Evolutionary conservation across 176 grass and related monocot species (phyloP), one percentile per base, ranked within the genome.

Genomic region (Triticum monococcum): DNA sequence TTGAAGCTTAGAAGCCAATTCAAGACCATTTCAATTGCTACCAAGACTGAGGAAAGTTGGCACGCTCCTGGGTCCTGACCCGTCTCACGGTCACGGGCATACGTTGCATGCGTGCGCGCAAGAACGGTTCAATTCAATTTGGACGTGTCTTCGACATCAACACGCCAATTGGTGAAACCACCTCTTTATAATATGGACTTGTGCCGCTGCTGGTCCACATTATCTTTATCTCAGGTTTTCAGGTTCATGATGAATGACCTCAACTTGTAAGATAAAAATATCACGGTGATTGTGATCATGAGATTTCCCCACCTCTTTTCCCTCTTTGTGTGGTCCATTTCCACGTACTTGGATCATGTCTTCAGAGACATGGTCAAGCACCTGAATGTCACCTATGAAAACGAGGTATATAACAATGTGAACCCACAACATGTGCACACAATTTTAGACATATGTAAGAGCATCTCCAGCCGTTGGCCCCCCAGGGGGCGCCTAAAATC

Each of bases 1-100:
- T 65, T 83, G 41, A 79, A 22, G 52, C 89, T 77, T 81, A 13
- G 59, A 89, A 50, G 88, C 70, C 6, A 76, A 62, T 68, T 74
- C 76, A 32, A 65, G 88, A 86, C 83, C 79, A 32, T 40, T 86
- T 87, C 79, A 72, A 56, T 52, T 70, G 5, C 30, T 4, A 11
- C 4, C 1, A 4, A 64, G 41, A 70, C 63, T 2, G 54, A 25
- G 5, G 54, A 32, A 38, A 52, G 32, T 11, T 52, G 38, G 43
- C 54, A 73, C 32, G 45, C 64, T 20, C 52, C 38, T 18, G 65
- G 24, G 63, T 30, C 9, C 52, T 52, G 48, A 26, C 87, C 81
- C 0, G 36, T 26, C 43, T 18, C 50, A 1, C 50, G 59, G 59
- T 89, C 84, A 66, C 84, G 74, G 59, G 10, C 35, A 22, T 23